Percentiles rank a stretch among this genome's conserved stretches.
These are phyloP conservation scores for Solanum chilense DNA, from an alignment of 257 asterid species.

Conservation along the genomic window DNA sequence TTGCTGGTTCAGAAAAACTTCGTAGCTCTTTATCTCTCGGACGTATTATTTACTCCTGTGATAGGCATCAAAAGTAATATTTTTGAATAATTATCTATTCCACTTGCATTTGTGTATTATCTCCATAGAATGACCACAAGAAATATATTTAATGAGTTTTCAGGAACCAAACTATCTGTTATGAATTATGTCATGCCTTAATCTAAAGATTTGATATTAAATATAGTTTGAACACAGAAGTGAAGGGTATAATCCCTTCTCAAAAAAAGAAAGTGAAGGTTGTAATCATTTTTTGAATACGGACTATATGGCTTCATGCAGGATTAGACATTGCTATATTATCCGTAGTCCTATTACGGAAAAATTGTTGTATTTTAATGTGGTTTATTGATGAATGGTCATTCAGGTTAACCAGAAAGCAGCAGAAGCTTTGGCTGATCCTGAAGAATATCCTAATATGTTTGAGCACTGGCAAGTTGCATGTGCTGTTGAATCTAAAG, in stretches of 20 bases:
- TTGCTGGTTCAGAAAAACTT: background rate
- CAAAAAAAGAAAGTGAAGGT: background rate
- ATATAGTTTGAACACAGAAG: background rate
- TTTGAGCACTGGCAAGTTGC: conserved; percentile 96
- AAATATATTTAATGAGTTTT: background rate
- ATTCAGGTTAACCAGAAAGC: conserved; percentile 81
- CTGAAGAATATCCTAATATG: conserved; percentile 82
- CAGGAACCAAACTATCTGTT: background rate
- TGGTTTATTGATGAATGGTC: background rate
- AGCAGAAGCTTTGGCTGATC: conserved; percentile 93
- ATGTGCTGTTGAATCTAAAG: conserved; percentile 62
- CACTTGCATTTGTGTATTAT: background rate
- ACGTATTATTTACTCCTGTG: background rate
- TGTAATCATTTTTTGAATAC: background rate
- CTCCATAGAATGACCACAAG: background rate
- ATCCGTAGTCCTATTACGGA: background rate
- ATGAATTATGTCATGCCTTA: background rate
- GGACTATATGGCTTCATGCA: background rate
- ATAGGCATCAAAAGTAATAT: background rate
- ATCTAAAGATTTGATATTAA: background rate
- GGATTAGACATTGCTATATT: background rate
- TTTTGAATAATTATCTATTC: background rate
- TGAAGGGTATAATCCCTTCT: background rate
- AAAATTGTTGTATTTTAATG: background rate
- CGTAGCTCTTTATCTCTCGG: background rate